Evolutionary conservation across 2,329 filamentous ascomycete genomes (phyloP), one percentile per base, ranked within the genome.

Genomic region (Arthrocladium fulminans): DNA sequence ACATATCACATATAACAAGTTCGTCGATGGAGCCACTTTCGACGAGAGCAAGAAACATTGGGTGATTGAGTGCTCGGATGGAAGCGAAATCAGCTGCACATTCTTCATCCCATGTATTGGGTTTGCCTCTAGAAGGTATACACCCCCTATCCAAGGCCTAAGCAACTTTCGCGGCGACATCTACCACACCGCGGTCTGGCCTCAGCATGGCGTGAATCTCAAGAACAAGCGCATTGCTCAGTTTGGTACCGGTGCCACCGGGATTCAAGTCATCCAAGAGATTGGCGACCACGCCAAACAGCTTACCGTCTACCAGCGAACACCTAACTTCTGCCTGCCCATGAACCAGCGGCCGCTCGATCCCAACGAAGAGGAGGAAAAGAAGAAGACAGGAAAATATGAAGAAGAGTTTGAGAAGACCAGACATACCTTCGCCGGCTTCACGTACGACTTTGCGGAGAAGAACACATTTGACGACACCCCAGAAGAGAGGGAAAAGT

Each of bases 311-410:
- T 66, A 83, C 61, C 80, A 84, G 56, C 73, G 82, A n/a, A 84
- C 80, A 1, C 81, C 82, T 0, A 85, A 84, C 54, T 63, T 81
- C 3, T 76, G 76, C 38, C 57, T 84, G 0, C 80, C 80, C 0
- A 82, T 85, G 77, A 68, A 72, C 2, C 71, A 74, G 49, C 64
- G 67, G 2, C 34, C 64, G 1, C 64, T 81, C 23, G 72, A 69
- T 0, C 64, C 60, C 9, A 67, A 72, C 49, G 75, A 80, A 51
- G 75, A 83, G 56, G 67, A 73, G 49, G 73, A 79, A 52, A 75
- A 83, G 56, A 64, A 76, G 20, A 57, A 58, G 1, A 59, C 56
- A 19, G 75, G 75, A 55, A 54, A 53, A 6, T 63, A 60, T 29
- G 77, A 78, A 43, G 67, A 65, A 0, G 65, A 73, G 45, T 65